These are phyloP conservation scores for Apiotrichum gamsii DNA, from an alignment of 1,284 basidiomycete genomes.

Conservation along the genomic window DNA sequence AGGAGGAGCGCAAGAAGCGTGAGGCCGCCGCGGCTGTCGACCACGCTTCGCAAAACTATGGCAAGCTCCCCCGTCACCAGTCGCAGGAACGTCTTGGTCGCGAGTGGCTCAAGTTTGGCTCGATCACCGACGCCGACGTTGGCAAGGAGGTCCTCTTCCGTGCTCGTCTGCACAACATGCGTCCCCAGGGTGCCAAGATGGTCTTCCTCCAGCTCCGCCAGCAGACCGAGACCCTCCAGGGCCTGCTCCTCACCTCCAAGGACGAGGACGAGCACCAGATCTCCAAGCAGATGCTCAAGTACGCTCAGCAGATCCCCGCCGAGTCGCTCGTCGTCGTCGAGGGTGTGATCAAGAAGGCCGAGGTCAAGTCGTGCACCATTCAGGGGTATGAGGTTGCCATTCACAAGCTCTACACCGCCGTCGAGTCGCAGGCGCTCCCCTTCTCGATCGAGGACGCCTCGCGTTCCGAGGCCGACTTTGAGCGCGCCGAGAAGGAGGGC, in stretches of 20 bases:
- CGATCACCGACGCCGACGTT: conserved; percentile 61
- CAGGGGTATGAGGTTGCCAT: conserved; percentile 85
- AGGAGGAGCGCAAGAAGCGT: conserved; percentile 67
- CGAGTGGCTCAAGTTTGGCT: conserved; percentile 57
- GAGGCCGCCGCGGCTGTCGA: conserved; percentile 73
- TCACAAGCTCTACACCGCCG: conserved; percentile 68
- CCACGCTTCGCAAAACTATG: conserved; percentile 79
- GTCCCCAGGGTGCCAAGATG: conserved; percentile 88
- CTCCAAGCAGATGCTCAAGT: conserved; percentile 98
- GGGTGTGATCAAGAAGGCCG: conserved; percentile 71
- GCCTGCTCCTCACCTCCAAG: conserved; percentile 56
- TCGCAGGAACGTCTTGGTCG: conserved; percentile 62
- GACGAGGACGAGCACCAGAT: conserved; percentile 64
- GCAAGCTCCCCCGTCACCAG: conserved; percentile 84
- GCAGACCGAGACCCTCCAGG: conserved; percentile 82
- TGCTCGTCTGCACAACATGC: conserved; percentile 84
- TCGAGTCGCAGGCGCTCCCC: conserved; percentile 68
- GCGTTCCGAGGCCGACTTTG: conserved; percentile 68
- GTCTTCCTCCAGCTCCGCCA: conserved; percentile 91
- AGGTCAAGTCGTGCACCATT: conserved; percentile 84
- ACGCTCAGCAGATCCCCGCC: conserved; percentile 66
- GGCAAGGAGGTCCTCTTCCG: conserved; percentile 79
- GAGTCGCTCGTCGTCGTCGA: conserved; percentile 93
- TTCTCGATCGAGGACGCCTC: conserved; percentile 93
- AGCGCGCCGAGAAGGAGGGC: conserved; percentile 55